phyloP scores from a whole-genome alignment of 2,329 filamentous ascomycete species.

The Verticillium nonalfalfae region DNA sequence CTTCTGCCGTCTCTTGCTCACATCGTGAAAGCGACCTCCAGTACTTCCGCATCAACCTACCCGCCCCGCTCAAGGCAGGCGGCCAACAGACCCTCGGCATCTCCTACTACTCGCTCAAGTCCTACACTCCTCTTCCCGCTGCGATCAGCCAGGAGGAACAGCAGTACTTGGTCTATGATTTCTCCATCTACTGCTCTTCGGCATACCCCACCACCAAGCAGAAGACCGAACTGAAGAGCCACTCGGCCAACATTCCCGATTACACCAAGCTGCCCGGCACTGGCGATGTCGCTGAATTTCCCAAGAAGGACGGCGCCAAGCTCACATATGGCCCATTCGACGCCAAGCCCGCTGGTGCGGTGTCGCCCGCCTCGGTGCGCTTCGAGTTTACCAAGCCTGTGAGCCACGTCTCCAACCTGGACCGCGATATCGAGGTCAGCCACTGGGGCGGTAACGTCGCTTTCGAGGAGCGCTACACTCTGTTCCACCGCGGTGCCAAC shows the following conservation, averaged over 20 bases:
- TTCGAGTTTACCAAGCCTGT: conserved; percentile 96
- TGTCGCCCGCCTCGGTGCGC: conserved; percentile 68
- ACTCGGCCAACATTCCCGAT: conserved; percentile 71
- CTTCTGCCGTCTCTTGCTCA: conserved; percentile 7
- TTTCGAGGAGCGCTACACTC: conserved; percentile 87
- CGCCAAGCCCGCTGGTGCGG: conserved; percentile 71
- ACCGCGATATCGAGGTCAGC: conserved; percentile 90
- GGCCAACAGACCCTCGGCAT: conserved; percentile 82
- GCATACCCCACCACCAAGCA: conserved; percentile 85
- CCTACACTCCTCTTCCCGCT: conserved; percentile 75
- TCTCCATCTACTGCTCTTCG: conserved; percentile 79
- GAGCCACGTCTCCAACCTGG: conserved; percentile 68
- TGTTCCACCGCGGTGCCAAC: conserved; percentile 81
- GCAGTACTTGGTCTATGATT: conserved; percentile 81
- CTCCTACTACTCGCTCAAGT: conserved; percentile 72
- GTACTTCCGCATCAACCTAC: conserved; percentile 80
- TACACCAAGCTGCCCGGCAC: conserved; percentile 66
- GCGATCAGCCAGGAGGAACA: conserved; percentile 76
- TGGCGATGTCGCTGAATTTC: conserved; percentile 56
- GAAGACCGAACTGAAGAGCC: conserved; percentile 94
- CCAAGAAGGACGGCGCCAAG: conserved; percentile 76
- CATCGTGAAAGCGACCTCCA: conserved; percentile 54
- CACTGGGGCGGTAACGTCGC: conserved; percentile 98
- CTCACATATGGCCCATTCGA: conserved; percentile 88
- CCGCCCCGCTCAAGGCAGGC: conserved; percentile 67